Conservation (phyloP, 1,139 yeast genomes). For the Suhomyces taliae region DNA sequence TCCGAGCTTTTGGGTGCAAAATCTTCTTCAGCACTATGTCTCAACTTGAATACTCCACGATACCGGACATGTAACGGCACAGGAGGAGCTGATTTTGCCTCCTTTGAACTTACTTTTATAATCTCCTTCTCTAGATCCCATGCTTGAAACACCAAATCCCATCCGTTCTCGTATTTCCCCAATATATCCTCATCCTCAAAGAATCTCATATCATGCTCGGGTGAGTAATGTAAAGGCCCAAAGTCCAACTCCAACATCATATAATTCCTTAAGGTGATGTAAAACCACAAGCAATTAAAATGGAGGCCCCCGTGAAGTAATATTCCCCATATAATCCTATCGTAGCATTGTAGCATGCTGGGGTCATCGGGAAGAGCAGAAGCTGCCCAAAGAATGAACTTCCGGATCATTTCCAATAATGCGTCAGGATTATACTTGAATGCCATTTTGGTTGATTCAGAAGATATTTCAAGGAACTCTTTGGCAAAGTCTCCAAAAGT, state of each 20-base stretch:
- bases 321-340: slow-evolving; percentile 40
- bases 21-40: slow-evolving; percentile 2
- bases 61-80: not conserved
- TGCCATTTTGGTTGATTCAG: slow-evolving; percentile 13
- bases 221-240: slow-evolving; percentile 21
- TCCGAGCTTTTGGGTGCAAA: not conserved
- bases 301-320: slow-evolving; percentile 46
- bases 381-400: slow-evolving; percentile 32
- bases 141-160: slow-evolving; percentile 21
- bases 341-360: slow-evolving; percentile 26
- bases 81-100: too few relatives aligned
- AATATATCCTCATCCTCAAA: slow-evolving; percentile 15
- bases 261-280: slow-evolving; percentile 31
- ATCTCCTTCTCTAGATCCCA: slow-evolving; percentile 13
- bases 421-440: slow-evolving; percentile 20
- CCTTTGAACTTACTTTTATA: not conserved
- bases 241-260: slow-evolving; percentile 23
- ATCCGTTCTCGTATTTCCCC: slow-evolving; percentile 21
- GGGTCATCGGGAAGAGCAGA: slow-evolving; percentile 38
- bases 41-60: not conserved
- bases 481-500: not conserved
- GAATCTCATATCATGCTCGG: slow-evolving; percentile 16
- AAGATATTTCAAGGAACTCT: not conserved
- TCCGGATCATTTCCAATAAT: slow-evolving; percentile 31
- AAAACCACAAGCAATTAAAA: slow-evolving; percentile 42